Conservation (phyloP, 805 yeast species). For the Candida ponderosae region DNA sequence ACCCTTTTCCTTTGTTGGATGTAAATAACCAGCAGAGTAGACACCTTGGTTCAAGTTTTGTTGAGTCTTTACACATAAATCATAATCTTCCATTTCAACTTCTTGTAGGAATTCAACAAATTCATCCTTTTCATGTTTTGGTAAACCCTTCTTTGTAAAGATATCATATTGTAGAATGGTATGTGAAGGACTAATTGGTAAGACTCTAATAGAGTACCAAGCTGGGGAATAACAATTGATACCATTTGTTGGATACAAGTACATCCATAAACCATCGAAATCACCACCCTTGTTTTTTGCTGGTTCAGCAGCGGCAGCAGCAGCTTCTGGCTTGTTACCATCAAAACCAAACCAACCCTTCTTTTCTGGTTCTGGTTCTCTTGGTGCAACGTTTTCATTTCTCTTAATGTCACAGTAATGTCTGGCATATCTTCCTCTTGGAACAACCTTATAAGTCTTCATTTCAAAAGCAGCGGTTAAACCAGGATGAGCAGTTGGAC, state of each 20-base stretch:
- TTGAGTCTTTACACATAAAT: conserved; percentile 52
- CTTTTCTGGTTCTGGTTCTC: conserved; percentile 21
- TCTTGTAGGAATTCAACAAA: conserved; percentile 56
- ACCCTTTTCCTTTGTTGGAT: conserved; percentile 52
- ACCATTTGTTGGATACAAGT: conserved; percentile 53
- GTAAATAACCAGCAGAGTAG: conserved; percentile 50
- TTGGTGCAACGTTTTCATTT: conserved; percentile 23
- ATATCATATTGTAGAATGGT: conserved; percentile 55
- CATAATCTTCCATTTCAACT: conserved; percentile 56
- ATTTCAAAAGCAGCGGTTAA: conserved; percentile 47
- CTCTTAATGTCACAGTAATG: conserved; percentile 49
- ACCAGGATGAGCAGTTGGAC: conserved; percentile 64
- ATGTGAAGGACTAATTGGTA: conserved; percentile 45
- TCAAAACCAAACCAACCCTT: conserved; percentile 49
- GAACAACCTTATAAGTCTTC: conserved; percentile 60
- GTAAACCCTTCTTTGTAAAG: conserved; percentile 51
- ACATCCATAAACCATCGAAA: conserved; percentile 57
- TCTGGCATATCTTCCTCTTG: conserved; percentile 50
- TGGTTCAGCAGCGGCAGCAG: conserved; percentile 12
- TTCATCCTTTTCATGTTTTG: conserved; percentile 45
- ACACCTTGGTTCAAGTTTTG: conserved; percentile 55
- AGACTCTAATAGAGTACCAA: conserved; percentile 54
- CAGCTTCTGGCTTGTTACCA: conserved; percentile 22
- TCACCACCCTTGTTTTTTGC: conserved; percentile 51
- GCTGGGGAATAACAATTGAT: conserved; percentile 61